Base-by-base conservation (phyloP, 2,329 filamentous ascomycete genomes). In the Fusarium penzigii region DNA sequence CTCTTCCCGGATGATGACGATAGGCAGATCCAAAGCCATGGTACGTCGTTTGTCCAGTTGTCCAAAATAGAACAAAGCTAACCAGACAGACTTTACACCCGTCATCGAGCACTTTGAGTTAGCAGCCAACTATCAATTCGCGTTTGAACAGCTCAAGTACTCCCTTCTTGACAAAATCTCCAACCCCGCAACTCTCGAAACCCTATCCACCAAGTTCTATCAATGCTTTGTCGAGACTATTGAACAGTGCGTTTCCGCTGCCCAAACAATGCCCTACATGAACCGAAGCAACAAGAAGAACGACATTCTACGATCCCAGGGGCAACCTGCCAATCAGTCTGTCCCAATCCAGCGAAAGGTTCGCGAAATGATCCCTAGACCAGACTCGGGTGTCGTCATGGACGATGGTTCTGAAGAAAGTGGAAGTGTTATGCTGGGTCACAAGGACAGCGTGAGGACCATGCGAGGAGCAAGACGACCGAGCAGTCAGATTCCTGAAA, bases 51-150 rank as follows among this genome's bases (percentile, higher is more conserved):
- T 25, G 5, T 25, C 20, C 20, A 5, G 20, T 25, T 25, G 20
- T 25, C 20, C 20, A 25, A 5, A 7, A 25, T 7, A 25, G 20
- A 3, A 13, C 6, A 20, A 12, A 1, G 16, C 51, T 61, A 38
- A 66, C 43, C 8, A 2, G 1, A 1, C n/a, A 74, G 72, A 73
- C 25, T 75, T 69, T 44, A 72, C 67, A 0, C 72, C 72, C 1
- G 72, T 75, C 0, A 74, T 75, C 14, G 72, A 75, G 51, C 72
- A 75, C 42, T 75, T 75, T 20, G 72, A 75, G 49, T 55, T 75
- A 7, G 69, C 69, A 1, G 52, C 59, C 0, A 62, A 66, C 7
- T 75, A 72, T 45, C 61, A 73, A 11, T 48, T 59, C 12, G 67
- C 70, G 1, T 71, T 75, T 40, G 58, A 69, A 5, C 56, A 59